Percentiles rank a stretch among this genome's conserved stretches.
phyloP scores from a whole-genome alignment of 805 yeast genomes.

The Starmerella ratchasimensis region DNA sequence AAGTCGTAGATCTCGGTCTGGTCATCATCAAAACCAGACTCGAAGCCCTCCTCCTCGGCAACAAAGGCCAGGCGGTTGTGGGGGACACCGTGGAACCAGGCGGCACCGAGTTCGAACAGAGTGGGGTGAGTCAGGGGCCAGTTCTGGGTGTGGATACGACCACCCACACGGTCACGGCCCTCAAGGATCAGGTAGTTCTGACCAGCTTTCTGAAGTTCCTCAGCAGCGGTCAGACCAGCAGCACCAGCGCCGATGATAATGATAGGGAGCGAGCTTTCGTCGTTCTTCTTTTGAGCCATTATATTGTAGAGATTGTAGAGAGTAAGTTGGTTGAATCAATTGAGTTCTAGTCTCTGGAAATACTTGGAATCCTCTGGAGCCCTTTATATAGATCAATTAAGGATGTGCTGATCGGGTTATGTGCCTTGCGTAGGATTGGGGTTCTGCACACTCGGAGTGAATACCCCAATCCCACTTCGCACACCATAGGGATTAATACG shows the following conservation, averaged over 20 bases:
- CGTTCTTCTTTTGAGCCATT: constrained; percentile 2
- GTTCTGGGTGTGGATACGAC: constrained; percentile 19
- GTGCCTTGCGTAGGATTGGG: too few relatives aligned
- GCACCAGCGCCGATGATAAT: constrained; percentile 27
- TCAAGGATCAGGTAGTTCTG: constrained; percentile 21
- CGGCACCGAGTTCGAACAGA: constrained; percentile 20
- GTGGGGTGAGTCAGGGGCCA: constrained; percentile 12
- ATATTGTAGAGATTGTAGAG: too few relatives aligned
- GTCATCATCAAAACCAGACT: constrained; percentile 18
- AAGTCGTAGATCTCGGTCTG: constrained; percentile 12
- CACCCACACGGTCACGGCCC: constrained; percentile 26
- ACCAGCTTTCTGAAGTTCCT: constrained; percentile 17
- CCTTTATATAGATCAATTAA: too few relatives aligned
- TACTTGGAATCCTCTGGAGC: too few relatives aligned
- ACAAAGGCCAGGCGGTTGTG: constrained; percentile 16
- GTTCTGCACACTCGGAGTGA: too few relatives aligned
- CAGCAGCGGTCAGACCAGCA: constrained; percentile 26
- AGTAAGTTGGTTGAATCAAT: too few relatives aligned
- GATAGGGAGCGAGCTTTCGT: constrained; percentile 1
- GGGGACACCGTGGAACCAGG: constrained; percentile 22
- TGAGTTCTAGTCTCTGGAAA: too few relatives aligned
- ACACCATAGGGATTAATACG: too few relatives aligned
- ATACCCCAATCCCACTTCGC: too few relatives aligned
- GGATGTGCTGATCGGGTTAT: too few relatives aligned
- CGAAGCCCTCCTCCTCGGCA: constrained; percentile 16